Conservation (phyloP, 768 basidiomycete species). For the Suillus bovinus region DNA sequence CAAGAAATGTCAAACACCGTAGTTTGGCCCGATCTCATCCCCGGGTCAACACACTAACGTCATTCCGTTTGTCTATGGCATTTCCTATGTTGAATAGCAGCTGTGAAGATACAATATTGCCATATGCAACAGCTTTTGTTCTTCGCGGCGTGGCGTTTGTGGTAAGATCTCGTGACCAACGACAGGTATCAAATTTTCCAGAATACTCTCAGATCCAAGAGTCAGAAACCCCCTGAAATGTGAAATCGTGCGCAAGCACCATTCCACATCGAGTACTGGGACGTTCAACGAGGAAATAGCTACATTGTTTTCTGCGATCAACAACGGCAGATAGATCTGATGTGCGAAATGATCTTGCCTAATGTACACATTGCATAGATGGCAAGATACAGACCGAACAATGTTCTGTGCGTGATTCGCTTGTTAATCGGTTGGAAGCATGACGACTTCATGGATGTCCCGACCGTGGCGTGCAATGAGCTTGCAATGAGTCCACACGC, state of each 20-base stretch:
- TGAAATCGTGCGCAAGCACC: background rate
- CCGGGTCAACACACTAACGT: background rate
- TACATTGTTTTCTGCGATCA: constrained; percentile 1
- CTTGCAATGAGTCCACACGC: background rate
- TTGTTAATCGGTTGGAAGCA: constrained; percentile 3
- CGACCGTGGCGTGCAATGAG: background rate
- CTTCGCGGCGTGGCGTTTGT: background rate
- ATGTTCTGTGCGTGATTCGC: background rate
- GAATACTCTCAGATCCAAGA: background rate
- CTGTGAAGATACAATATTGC: background rate
- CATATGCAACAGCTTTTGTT: background rate
- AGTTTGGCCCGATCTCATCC: background rate
- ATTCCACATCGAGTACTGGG: background rate
- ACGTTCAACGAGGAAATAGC: constrained; percentile 5
- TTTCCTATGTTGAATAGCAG: background rate
- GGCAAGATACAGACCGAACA: background rate
- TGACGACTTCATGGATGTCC: background rate
- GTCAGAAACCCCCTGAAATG: background rate
- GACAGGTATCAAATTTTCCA: constrained; percentile 1
- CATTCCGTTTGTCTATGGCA: background rate
- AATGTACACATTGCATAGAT: constrained; percentile 1
- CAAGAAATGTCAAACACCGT: background rate
- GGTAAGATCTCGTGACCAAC: background rate
- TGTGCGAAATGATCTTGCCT: background rate
- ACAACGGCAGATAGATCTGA: too few species aligned